Percentiles rank a stretch among this genome's conserved stretches.
phyloP scores from a whole-genome alignment of 2,329 filamentous ascomycete genomes.

The Aplosporella prunicola region DNA sequence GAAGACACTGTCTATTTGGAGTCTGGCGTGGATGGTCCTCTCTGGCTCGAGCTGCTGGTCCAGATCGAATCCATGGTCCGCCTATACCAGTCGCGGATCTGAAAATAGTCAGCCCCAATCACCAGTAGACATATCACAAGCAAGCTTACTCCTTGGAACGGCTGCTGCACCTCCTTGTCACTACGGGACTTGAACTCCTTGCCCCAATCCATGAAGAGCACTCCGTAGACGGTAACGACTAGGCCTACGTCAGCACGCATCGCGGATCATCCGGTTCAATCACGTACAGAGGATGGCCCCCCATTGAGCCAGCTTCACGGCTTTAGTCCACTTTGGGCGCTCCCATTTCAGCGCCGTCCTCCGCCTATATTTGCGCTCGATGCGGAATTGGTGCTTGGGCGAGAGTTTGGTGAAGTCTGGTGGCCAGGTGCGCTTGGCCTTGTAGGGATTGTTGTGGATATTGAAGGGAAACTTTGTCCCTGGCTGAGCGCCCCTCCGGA shows the following conservation, averaged over 20 bases:
- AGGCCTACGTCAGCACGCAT: constrained; percentile 18
- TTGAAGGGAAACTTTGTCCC: constrained; percentile 25
- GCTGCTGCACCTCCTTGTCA: neutral
- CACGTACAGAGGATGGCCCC: constrained; percentile 44
- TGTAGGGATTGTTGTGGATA: constrained; percentile 49
- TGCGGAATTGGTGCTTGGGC: constrained; percentile 63
- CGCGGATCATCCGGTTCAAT: constrained; percentile 15
- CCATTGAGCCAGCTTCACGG: constrained; percentile 56
- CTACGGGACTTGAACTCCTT: constrained; percentile 7
- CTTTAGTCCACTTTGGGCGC: constrained; percentile 56
- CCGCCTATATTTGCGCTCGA: constrained; percentile 71
- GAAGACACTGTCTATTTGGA: neutral
- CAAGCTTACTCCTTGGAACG: constrained; percentile 13
- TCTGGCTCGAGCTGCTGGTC: constrained; percentile 11
- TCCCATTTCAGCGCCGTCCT: constrained; percentile 53
- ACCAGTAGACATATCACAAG: constrained; percentile 1
- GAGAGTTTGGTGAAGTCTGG: constrained; percentile 64
- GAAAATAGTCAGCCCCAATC: constrained; percentile 3
- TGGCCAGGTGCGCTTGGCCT: constrained; percentile 65
- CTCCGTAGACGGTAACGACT: constrained; percentile 48
- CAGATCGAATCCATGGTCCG: constrained; percentile 16
- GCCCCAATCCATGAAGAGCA: constrained; percentile 52
- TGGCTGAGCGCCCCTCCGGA: constrained; percentile 31
- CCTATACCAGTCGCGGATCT: constrained; percentile 19
- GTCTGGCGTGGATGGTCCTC: constrained; percentile 1